phyloP scores from a whole-genome alignment of 441 rosid species.

The Euphorbia celastroides region DNA sequence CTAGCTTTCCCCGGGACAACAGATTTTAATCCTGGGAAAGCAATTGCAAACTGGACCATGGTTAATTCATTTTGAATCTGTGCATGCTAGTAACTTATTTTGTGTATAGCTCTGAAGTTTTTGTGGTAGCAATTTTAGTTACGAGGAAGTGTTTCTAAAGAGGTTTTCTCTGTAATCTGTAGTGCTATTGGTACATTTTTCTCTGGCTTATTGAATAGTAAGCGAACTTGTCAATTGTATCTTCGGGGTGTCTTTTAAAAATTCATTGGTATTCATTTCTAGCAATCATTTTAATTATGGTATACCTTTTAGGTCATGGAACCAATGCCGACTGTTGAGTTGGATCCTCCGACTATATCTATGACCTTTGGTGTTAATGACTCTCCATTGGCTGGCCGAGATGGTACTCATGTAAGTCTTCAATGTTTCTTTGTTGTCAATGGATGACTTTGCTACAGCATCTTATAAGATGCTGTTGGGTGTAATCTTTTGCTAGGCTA shows the following conservation, averaged over 20 bases:
- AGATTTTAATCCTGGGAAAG: too few species aligned
- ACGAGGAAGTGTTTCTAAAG: background rate
- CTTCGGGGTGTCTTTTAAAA: background rate
- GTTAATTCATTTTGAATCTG: background rate
- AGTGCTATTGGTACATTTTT: background rate
- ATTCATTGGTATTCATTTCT: background rate
- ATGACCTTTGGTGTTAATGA: slow-evolving; percentile 97
- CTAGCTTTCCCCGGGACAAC: too few species aligned
- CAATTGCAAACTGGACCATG: too few species aligned
- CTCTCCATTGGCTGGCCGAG: slow-evolving; percentile 95
- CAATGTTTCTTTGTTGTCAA: slow-evolving; percentile 9
- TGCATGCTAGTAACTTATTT: background rate
- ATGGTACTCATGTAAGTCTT: slow-evolving; percentile 78
- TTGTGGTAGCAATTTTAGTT: background rate
- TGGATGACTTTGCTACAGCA: background rate
- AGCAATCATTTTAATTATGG: background rate
- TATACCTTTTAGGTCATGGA: slow-evolving; percentile 50
- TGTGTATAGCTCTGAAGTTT: slow-evolving; percentile 5
- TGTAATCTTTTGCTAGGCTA: background rate
- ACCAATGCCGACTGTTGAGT: slow-evolving; percentile 73
- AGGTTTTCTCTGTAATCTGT: background rate
- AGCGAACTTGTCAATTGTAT: too few species aligned
- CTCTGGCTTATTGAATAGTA: too few species aligned
- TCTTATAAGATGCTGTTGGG: background rate
- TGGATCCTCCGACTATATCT: slow-evolving; percentile 98